phyloP scores from a whole-genome alignment of 441 rosid species.

The Flueggea neowawraea region DNA sequence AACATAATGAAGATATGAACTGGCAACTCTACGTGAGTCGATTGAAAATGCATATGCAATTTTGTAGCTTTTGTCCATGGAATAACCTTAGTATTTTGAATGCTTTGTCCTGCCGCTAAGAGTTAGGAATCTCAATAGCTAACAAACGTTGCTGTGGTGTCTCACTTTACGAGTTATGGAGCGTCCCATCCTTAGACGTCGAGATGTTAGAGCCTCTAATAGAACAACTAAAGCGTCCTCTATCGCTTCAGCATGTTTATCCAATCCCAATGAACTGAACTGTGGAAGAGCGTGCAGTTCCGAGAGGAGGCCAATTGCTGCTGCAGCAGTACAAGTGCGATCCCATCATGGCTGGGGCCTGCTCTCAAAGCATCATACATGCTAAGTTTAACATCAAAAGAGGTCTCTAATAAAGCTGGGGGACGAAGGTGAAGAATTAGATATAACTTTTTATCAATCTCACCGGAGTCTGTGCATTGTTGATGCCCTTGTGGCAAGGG shows the following conservation, averaged over 20 bases:
- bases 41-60: too few species aligned
- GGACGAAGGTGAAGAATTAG: background rate
- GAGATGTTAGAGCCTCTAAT: constrained; percentile 62
- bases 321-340: constrained; percentile 90
- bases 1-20: too few species aligned
- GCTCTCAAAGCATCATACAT: constrained; percentile 9
- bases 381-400: too few species aligned
- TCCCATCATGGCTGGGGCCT: constrained; percentile 99
- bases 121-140: too few species aligned
- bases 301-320: constrained; percentile 69
- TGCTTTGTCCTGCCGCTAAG: too few species aligned
- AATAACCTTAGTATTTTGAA: constrained; percentile 2
- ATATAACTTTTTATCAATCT: constrained; percentile 3
- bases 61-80: too few species aligned
- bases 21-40: too few species aligned
- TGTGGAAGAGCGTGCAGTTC: constrained; percentile 64
- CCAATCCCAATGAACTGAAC: constrained; percentile 45
- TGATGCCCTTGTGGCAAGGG: constrained; percentile 70
- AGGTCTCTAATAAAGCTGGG: too few species aligned
- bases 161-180: constrained; percentile 74
- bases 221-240: constrained; percentile 61
- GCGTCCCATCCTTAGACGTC: constrained; percentile 91
- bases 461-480: constrained; percentile 96
- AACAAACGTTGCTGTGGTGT: constrained; percentile 35
- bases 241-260: constrained; percentile 60